A percentile compares a stretch with the other conserved stretches of the same genome.
Conservation (phyloP, 1,284 basidiomycete genomes). For the Sporisorium sorghi region DNA sequence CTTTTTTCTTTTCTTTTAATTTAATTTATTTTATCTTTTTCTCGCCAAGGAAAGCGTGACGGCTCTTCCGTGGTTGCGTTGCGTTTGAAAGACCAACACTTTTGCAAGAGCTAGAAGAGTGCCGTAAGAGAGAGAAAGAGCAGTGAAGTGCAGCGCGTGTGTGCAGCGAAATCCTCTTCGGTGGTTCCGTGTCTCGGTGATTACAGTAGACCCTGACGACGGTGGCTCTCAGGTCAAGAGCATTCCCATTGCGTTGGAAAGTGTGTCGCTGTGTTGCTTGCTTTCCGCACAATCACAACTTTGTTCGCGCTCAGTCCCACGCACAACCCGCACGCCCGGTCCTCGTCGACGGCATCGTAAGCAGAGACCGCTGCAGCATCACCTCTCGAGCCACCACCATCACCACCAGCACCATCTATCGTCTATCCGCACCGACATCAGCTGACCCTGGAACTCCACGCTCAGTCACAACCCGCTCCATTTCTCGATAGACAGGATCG, state of each 20-base stretch:
- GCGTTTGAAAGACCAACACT: constrained; percentile 12
- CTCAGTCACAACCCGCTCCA: not conserved
- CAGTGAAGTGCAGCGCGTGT: no score
- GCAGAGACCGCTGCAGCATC: constrained; percentile 2
- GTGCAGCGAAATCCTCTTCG: not conserved
- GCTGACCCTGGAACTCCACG: no score
- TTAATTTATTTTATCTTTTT: not conserved
- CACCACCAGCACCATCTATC: not conserved
- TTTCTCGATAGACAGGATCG: not conserved
- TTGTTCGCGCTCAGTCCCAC: not conserved
- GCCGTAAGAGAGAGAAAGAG: no score
- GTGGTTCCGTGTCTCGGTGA: constrained; percentile 1
- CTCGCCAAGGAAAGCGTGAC: not conserved
- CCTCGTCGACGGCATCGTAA: not conserved
- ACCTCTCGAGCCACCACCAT: not conserved
- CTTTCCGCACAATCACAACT: constrained; percentile 2
- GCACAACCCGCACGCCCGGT: not conserved
- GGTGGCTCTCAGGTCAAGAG: not conserved
- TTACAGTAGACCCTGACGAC: constrained; percentile 3
- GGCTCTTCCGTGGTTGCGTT: constrained; percentile 3
- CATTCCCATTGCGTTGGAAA: no score
- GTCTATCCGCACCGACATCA: not conserved
- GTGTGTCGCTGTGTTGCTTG: not conserved
- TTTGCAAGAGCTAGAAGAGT: not conserved
- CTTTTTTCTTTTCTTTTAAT: constrained; percentile 1